Evolutionary conservation across 306 rosid species (phyloP).

Genomic region (Medicago ruthenica): DNA sequence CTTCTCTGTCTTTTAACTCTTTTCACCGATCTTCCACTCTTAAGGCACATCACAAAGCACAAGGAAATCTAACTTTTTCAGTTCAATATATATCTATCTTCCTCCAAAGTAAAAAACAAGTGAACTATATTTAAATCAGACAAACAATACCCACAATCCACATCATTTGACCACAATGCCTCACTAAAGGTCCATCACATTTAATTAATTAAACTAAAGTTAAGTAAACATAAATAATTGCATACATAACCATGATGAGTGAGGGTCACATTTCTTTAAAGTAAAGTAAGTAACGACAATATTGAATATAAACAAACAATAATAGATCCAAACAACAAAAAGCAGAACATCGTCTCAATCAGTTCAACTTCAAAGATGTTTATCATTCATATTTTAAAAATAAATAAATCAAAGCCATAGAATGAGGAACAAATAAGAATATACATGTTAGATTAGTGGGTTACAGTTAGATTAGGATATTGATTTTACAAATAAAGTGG

Average conservation of each 20-base stretch:
- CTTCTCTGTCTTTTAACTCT: conserved; percentile 43
- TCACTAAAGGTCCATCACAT: conserved; percentile 45
- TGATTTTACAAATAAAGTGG: conserved; percentile 53
- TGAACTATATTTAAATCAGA: conserved; percentile 39
- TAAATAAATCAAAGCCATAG: conserved; percentile 48
- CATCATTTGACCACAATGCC: conserved; percentile 43
- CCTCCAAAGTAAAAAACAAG: conserved; percentile 37
- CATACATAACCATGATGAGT: conserved; percentile 43
- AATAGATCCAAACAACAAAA: conserved; percentile 47
- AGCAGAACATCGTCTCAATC: conserved; percentile 42
- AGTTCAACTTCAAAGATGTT: conserved; percentile 36
- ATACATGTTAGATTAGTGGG: conserved; percentile 70
- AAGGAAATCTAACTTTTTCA: conserved; percentile 57
- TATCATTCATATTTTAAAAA: conserved; percentile 14
- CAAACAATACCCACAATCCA: conserved; percentile 40
- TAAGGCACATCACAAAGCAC: conserved; percentile 59
- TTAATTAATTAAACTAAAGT: conserved; percentile 14
- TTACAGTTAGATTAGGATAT: conserved; percentile 66
- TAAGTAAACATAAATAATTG: conserved; percentile 16
- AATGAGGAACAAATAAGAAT: conserved; percentile 52
- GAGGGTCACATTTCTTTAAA: conserved; percentile 30
- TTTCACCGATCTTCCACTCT: conserved; percentile 47
- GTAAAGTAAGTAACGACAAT: conserved; percentile 35
- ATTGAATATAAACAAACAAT: conserved; percentile 32
- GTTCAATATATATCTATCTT: conserved; percentile 33